Conservation (phyloP, 495 filamentous ascomycete genomes). For the Annulohypoxylon nitens region DNA sequence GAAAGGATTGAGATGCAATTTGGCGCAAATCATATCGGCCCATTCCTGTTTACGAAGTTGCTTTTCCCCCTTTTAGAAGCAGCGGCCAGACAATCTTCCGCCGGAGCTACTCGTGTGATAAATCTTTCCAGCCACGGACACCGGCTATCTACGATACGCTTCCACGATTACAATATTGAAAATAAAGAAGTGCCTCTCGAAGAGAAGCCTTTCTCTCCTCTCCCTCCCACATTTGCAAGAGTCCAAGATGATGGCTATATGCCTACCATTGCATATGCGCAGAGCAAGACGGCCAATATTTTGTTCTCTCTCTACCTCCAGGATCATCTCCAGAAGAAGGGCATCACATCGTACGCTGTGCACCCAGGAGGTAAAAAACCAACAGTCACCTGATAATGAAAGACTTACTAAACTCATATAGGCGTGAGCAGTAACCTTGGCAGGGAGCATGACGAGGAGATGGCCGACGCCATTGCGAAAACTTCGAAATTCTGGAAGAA, state of each 20-base stretch:
- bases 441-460: slow-evolving; percentile 56
- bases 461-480: slow-evolving; percentile 55
- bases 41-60: slow-evolving; percentile 70
- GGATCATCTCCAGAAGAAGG: slow-evolving; percentile 48
- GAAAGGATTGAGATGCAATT: slow-evolving; percentile 70
- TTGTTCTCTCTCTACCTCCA: slow-evolving; percentile 66
- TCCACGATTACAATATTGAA: slow-evolving; percentile 69
- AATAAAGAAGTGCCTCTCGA: slow-evolving; percentile 55
- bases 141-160: slow-evolving; percentile 65
- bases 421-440: slow-evolving; percentile 52
- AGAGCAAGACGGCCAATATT: slow-evolving; percentile 74
- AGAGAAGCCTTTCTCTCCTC: slow-evolving; percentile 51
- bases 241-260: slow-evolving; percentile 65
- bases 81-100: slow-evolving; percentile 50
- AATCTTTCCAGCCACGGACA: slow-evolving; percentile 65
- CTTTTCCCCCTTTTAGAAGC: slow-evolving; percentile 62
- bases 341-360: slow-evolving; percentile 58
- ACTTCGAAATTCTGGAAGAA: slow-evolving; percentile 63
- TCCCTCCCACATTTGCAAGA: slow-evolving; percentile 52
- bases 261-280: slow-evolving; percentile 65
- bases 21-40: slow-evolving; percentile 70
- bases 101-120: slow-evolving; percentile 58
- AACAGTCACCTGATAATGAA: neutral
- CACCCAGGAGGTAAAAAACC: slow-evolving; percentile 61
- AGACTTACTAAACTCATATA: slow-evolving; percentile 27